These are phyloP conservation scores for Penicillium thymicola DNA, from an alignment of 2,329 filamentous ascomycete genomes.

Conservation along the genomic window DNA sequence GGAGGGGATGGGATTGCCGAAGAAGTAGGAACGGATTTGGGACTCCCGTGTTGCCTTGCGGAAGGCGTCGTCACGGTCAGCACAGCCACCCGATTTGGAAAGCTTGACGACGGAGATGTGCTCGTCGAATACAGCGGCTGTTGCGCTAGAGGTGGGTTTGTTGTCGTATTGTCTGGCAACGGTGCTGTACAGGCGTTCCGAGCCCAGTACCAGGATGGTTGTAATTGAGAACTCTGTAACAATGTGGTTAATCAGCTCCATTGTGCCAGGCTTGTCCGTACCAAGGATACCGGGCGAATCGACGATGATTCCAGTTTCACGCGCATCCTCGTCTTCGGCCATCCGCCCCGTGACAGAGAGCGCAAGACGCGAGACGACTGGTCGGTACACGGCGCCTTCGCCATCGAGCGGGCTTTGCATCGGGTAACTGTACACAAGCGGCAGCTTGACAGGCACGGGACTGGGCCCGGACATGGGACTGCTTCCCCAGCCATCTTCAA, in stretches of 20 bases:
- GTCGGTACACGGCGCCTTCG: constrained; percentile 68
- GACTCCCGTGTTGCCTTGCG: constrained; percentile 71
- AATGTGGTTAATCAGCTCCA: constrained; percentile 79
- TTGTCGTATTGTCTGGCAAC: constrained; percentile 66
- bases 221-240: constrained; percentile 71
- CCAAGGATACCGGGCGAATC: constrained; percentile 73
- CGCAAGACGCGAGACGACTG: constrained; percentile 71
- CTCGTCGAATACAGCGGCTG: constrained; percentile 55
- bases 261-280: constrained; percentile 59
- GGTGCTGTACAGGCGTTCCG: constrained; percentile 70
- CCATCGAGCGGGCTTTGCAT: constrained; percentile 65
- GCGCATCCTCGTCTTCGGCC: constrained; percentile 69
- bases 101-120: constrained; percentile 71
- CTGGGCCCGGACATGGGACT: constrained; percentile 89
- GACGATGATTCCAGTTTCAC: constrained; percentile 74
- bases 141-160: constrained; percentile 46
- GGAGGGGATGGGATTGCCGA: constrained; percentile 61
- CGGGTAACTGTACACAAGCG: constrained; percentile 86
- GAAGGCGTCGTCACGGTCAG: constrained; percentile 69
- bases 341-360: constrained; percentile 74
- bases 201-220: constrained; percentile 77
- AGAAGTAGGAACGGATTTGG: constrained; percentile 89
- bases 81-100: constrained; percentile 81
- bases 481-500: constrained; percentile 84
- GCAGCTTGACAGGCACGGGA: constrained; percentile 83